A percentile compares a stretch with the other conserved stretches of the same genome.
Evolutionary conservation across 2,329 filamentous ascomycete species (phyloP).

Genomic region (Coniochaeta sp.): DNA sequence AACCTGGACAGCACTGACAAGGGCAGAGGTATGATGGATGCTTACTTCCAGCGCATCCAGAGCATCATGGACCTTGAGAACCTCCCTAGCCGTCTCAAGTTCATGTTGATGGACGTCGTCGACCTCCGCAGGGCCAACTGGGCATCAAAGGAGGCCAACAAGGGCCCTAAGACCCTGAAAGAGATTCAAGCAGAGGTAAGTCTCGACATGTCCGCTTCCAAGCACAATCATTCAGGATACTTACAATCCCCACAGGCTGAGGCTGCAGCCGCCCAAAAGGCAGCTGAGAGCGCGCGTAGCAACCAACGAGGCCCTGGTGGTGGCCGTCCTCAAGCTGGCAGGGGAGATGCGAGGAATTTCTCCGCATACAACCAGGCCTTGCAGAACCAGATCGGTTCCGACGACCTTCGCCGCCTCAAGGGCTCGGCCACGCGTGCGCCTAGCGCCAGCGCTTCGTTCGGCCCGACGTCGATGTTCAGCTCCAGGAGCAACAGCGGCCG

Average conservation of each 20-base stretch:
- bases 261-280: conserved; percentile 72
- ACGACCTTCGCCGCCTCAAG: conserved; percentile 83
- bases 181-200: conserved; percentile 77
- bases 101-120: conserved; percentile 94
- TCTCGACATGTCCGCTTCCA: conserved; percentile 7
- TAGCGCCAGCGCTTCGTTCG: conserved; percentile 61
- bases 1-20: conserved; percentile 81
- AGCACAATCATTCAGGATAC: background rate
- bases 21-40: conserved; percentile 80
- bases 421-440: conserved; percentile 49
- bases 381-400: conserved; percentile 82
- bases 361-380: conserved; percentile 65
- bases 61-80: conserved; percentile 72
- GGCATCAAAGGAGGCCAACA: conserved; percentile 82
- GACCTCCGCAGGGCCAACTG: conserved; percentile 75
- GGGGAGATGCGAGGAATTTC: conserved; percentile 82
- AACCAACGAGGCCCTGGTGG: conserved; percentile 55
- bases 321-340: conserved; percentile 58
- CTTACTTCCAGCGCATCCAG: conserved; percentile 86
- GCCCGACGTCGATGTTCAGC: conserved; percentile 79
- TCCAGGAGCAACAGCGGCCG: conserved; percentile 89
- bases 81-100: conserved; percentile 79
- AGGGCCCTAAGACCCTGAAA: conserved; percentile 93
- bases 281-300: conserved; percentile 58
- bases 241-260: conserved; percentile 43